A percentile compares a stretch with the other conserved stretches of the same genome.
These are phyloP conservation scores for Microbotryomycetes sp. DNA, from an alignment of 1,284 basidiomycete genomes.

Conservation along the genomic window DNA sequence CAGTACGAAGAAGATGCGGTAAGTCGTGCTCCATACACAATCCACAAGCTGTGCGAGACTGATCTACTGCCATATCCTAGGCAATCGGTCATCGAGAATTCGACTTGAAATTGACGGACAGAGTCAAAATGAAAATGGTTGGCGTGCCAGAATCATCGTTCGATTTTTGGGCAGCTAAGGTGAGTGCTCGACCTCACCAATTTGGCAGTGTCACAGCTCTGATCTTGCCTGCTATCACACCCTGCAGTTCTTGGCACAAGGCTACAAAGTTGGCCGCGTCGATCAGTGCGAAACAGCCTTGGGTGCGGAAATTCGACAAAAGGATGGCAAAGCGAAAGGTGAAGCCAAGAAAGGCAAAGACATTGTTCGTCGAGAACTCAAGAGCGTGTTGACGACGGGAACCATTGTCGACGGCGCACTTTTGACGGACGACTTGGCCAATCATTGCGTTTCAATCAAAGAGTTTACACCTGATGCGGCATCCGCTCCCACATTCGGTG, in stretches of 20 bases:
- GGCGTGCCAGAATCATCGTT: constrained; percentile 90
- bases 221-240: constrained; percentile 4
- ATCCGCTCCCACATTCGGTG: constrained; percentile 57
- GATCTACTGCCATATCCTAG: constrained; percentile 4
- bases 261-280: constrained; percentile 66
- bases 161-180: constrained; percentile 83
- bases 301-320: constrained; percentile 51
- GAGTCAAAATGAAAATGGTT: constrained; percentile 99
- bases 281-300: constrained; percentile 93
- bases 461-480: constrained; percentile 38
- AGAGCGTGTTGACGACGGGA: constrained; percentile 93
- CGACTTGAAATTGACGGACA: constrained; percentile 79
- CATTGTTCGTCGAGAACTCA: constrained; percentile 61
- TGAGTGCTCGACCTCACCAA: constrained; percentile 32
- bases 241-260: constrained; percentile 28
- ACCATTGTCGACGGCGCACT: constrained; percentile 89
- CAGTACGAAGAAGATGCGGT: constrained; percentile 85
- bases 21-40: background rate
- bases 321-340: constrained; percentile 35
- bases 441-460: constrained; percentile 87
- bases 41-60: background rate
- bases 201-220: background rate
- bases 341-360: constrained; percentile 34
- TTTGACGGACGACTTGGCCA: constrained; percentile 86
- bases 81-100: constrained; percentile 82